phyloP scores from a whole-genome alignment of 1,284 basidiomycete species.

The Gomphus sp. region DNA sequence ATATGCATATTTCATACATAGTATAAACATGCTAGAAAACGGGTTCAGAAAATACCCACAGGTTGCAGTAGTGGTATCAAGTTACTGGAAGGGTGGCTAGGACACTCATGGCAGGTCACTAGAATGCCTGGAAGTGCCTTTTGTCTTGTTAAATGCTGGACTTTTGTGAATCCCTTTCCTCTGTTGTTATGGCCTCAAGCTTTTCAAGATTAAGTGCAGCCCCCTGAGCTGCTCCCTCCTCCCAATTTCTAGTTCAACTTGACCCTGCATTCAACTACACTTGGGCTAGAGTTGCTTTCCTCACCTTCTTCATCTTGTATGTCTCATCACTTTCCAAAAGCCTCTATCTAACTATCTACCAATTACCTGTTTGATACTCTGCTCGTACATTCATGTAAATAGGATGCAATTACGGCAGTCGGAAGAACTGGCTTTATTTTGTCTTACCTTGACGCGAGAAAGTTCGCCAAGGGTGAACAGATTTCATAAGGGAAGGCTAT shows the following conservation, averaged over 20 bases:
- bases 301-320: background rate
- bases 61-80: no score
- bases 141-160: no score
- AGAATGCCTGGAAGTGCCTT: no score
- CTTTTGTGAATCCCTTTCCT: no score
- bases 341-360: background rate
- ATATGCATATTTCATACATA: no score
- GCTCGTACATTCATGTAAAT: background rate
- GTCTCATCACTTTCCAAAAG: background rate
- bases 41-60: no score
- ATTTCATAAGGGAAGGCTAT: background rate
- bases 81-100: no score
- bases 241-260: background rate
- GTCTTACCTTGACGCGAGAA: slow-evolving; percentile 2
- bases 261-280: background rate
- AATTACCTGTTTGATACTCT: background rate
- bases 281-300: background rate
- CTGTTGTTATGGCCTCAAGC: background rate
- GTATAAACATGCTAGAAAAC: no score
- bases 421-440: slow-evolving; percentile 1
- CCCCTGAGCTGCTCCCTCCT: background rate
- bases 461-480: background rate
- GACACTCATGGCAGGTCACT: no score
- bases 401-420: slow-evolving; percentile 2
- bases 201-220: background rate